Evolutionary conservation across 495 filamentous ascomycete genomes (phyloP).

Genomic region (Lasiosphaeris hirsuta): DNA sequence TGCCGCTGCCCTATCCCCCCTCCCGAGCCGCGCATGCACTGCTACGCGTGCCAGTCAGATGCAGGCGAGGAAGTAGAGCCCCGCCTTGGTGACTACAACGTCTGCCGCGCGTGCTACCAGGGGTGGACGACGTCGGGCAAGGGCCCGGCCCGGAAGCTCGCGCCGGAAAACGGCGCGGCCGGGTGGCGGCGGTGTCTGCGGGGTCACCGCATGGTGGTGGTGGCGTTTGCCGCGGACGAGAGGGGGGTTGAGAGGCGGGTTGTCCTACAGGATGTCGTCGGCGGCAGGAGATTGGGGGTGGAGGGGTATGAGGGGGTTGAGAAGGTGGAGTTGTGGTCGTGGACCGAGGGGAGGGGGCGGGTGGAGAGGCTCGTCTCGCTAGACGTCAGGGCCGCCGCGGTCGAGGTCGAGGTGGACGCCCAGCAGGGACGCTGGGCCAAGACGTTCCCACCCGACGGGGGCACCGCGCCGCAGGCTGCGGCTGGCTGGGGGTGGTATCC

Average conservation of each 20-base stretch:
- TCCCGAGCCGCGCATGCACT: conserved; percentile 69
- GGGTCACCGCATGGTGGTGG: conserved; percentile 79
- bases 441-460: conserved; percentile 68
- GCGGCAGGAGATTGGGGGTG: conserved; percentile 53
- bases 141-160: conserved; percentile 43
- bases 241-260: conserved; percentile 48
- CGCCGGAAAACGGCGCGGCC: conserved; percentile 65
- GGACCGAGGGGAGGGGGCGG: conserved; percentile 16
- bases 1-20: conserved; percentile 70
- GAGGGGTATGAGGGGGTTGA: conserved; percentile 39
- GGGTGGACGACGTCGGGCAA: conserved; percentile 52
- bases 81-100: conserved; percentile 63
- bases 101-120: conserved; percentile 74
- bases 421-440: conserved; percentile 5
- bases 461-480: conserved; percentile 56
- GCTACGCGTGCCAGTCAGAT: conserved; percentile 44
- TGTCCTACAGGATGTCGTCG: conserved; percentile 62
- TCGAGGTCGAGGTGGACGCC: conserved; percentile 6
- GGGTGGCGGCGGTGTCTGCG: conserved; percentile 78
- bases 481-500: conserved; percentile 76
- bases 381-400: conserved; percentile 33
- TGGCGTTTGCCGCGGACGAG: conserved; percentile 65
- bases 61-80: conserved; percentile 1
- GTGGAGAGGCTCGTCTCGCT: conserved; percentile 29
- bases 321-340: conserved; percentile 30